Conservation (phyloP, 768 basidiomycete species). For the Kwoniella sp. region DNA sequence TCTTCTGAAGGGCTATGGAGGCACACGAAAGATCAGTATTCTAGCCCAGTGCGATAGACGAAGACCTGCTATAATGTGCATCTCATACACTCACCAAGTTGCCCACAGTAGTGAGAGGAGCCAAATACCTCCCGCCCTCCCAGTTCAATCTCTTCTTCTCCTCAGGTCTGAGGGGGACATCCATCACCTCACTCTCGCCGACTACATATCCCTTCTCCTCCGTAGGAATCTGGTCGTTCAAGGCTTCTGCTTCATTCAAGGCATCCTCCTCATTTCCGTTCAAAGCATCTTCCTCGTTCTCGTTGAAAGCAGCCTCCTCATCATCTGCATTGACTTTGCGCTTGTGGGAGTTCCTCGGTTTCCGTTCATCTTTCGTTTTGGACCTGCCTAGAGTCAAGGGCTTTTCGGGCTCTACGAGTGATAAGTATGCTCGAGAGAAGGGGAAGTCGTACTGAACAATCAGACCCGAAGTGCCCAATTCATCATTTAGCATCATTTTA, state of each 20-base stretch:
- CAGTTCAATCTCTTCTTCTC: slow-evolving; percentile 90
- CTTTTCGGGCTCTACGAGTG: slow-evolving; percentile 42
- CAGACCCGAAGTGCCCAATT: no score
- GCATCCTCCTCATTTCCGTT: slow-evolving; percentile 14
- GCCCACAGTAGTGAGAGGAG: slow-evolving; percentile 90
- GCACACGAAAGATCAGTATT: neutral
- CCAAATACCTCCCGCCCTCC: slow-evolving; percentile 79
- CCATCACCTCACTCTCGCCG: slow-evolving; percentile 54
- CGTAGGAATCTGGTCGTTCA: slow-evolving; percentile 13
- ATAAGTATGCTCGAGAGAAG: slow-evolving; percentile 37
- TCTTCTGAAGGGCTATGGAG: slow-evolving; percentile 81
- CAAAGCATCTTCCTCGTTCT: slow-evolving; percentile 23
- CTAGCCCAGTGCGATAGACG: no score
- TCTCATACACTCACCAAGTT: slow-evolving; percentile 69
- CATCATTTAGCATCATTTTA: no score
- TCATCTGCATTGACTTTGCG: slow-evolving; percentile 12
- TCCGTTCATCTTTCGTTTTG: neutral
- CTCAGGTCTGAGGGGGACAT: slow-evolving; percentile 68
- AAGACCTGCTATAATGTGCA: neutral
- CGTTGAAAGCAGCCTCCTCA: slow-evolving; percentile 41
- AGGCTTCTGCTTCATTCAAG: slow-evolving; percentile 27
- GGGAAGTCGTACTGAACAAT: slow-evolving; percentile 37
- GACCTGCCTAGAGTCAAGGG: slow-evolving; percentile 30
- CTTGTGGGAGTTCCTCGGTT: slow-evolving; percentile 16
- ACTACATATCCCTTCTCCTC: slow-evolving; percentile 30